Conservation (phyloP, 1,284 basidiomycete genomes). For the Ustilago loliicola region DNA sequence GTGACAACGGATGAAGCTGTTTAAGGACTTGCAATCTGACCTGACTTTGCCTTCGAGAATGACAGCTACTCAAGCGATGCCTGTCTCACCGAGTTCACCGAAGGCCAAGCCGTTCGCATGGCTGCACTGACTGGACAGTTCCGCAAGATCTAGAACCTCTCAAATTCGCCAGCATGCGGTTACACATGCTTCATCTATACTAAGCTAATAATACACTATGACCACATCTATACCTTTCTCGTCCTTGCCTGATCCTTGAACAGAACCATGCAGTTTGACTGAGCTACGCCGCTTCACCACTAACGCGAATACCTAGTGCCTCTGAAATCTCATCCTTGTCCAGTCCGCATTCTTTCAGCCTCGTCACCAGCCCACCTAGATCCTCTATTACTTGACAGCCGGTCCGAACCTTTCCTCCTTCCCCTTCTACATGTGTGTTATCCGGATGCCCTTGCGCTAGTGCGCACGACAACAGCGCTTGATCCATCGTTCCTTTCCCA, state of each 20-base stretch:
- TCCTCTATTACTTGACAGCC: conserved; percentile 48
- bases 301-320: conserved; percentile 25
- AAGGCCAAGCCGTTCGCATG: conserved; percentile 55
- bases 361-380: conserved; percentile 39
- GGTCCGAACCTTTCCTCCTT: conserved; percentile 30
- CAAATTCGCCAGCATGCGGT: background rate
- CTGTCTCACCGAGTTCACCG: conserved; percentile 53
- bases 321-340: conserved; percentile 31
- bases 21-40: background rate
- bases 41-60: background rate
- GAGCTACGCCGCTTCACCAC: background rate
- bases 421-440: conserved; percentile 8
- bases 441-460: conserved; percentile 23
- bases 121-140: conserved; percentile 36
- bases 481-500: conserved; percentile 3
- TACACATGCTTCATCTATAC: conserved; percentile 1
- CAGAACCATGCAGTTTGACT: too few species aligned
- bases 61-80: conserved; percentile 51
- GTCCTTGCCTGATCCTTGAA: background rate
- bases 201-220: conserved; percentile 3
- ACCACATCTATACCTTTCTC: background rate
- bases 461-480: conserved; percentile 38
- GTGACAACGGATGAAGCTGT: background rate
- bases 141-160: conserved; percentile 20
- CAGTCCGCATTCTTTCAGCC: conserved; percentile 24